Evolutionary conservation across 352 stramenopile species (phyloP).

Genomic region (Elongisporangium senticosum): DNA sequence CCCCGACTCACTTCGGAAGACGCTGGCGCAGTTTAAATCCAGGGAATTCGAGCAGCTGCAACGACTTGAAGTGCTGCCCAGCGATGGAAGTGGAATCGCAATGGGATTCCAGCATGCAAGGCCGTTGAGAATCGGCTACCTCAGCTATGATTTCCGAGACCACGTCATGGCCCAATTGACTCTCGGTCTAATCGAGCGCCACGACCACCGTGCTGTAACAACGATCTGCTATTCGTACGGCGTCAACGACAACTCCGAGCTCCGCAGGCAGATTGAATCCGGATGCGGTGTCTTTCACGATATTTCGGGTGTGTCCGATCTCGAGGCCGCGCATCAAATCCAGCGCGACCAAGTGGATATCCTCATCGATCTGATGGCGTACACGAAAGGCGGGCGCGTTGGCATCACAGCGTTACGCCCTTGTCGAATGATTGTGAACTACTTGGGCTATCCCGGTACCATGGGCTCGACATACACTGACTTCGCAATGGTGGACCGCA

Average conservation of each 20-base stretch:
- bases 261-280: conserved; percentile 46
- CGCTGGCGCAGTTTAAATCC: conserved; percentile 27
- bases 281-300: conserved; percentile 62
- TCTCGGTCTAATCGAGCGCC: conserved; percentile 71
- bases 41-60: conserved; percentile 25
- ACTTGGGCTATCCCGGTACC: conserved; percentile 89
- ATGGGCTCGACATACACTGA: conserved; percentile 70
- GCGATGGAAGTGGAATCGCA: conserved; percentile 7
- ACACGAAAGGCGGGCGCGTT: conserved; percentile 79
- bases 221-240: conserved; percentile 83
- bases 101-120: conserved; percentile 15
- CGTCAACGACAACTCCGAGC: conserved; percentile 56
- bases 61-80: conserved; percentile 27
- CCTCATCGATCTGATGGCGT: conserved; percentile 88
- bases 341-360: conserved; percentile 64
- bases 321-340: conserved; percentile 51
- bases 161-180: conserved; percentile 92
- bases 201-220: conserved; percentile 43
- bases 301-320: conserved; percentile 33
- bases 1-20: conserved; percentile 40
- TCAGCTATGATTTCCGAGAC: conserved; percentile 90
- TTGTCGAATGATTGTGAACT: conserved; percentile 77
- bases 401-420: conserved; percentile 56
- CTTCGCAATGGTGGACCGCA: conserved; percentile 70
- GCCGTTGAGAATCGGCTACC: conserved; percentile 73